These are phyloP conservation scores for Mangifera indica DNA, from an alignment of 345 rosid genomes.

Conservation along the genomic window DNA sequence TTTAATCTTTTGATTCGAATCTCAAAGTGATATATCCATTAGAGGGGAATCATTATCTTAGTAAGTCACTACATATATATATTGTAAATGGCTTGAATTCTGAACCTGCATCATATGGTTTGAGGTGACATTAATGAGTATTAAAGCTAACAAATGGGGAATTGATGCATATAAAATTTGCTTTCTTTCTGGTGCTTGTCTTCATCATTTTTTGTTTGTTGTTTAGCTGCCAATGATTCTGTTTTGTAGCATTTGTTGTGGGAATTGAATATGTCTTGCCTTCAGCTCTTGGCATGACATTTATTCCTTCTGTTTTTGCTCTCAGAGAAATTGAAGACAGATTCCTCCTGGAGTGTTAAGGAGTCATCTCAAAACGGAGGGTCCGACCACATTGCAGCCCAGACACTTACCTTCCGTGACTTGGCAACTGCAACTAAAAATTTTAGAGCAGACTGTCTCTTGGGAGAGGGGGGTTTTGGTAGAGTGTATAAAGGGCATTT, in stretches of 20 bases:
- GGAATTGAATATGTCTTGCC: background rate
- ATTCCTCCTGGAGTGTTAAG: conserved; percentile 31
- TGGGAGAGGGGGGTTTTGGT: conserved; percentile 95
- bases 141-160: no score
- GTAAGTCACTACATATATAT: background rate
- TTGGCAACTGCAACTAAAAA: conserved; percentile 77
- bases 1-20: background rate
- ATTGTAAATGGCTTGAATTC: background rate
- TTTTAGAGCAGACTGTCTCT: conserved; percentile 70
- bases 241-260: conserved; percentile 7
- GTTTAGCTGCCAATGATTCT: background rate
- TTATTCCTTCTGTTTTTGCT: conserved; percentile 12
- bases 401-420: conserved; percentile 72
- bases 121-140: background rate
- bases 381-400: conserved; percentile 59
- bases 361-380: conserved; percentile 45
- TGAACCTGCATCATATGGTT: background rate
- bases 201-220: background rate
- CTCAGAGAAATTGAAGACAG: conserved; percentile 44
- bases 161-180: background rate
- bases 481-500: conserved; percentile 77
- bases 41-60: background rate
- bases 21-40: background rate
- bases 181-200: conserved; percentile 12
- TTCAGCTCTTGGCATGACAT: background rate